Percentiles rank a stretch among this genome's conserved stretches.
Conservation (phyloP, 345 rosid species). For the Clarkia xantiana region DNA sequence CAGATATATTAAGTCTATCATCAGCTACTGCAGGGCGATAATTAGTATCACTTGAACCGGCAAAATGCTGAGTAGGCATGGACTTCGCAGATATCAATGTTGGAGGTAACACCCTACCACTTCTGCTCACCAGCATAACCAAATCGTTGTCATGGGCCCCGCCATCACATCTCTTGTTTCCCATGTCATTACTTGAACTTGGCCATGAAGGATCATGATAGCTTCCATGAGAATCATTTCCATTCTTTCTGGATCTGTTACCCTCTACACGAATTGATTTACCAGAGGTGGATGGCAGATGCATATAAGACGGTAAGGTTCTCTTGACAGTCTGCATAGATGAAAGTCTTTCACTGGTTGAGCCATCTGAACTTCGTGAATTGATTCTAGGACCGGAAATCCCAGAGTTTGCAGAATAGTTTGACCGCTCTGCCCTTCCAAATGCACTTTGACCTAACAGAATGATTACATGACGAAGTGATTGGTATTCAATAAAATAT, state of each 20-base stretch:
- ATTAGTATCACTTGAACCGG: conserved; percentile 32
- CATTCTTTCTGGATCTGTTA: too few relatives aligned
- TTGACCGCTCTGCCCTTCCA: background rate
- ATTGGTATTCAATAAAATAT: background rate
- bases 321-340: conserved; percentile 54
- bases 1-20: conserved; percentile 37
- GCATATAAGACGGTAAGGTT: conserved; percentile 23
- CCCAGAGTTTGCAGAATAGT: conserved; percentile 16
- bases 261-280: too few relatives aligned
- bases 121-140: conserved; percentile 41
- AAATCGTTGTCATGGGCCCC: conserved; percentile 23
- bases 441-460: conserved; percentile 18
- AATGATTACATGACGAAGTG: conserved; percentile 3
- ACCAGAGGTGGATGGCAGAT: too few relatives aligned
- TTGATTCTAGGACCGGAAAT: conserved; percentile 22
- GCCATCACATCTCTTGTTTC: conserved; percentile 22
- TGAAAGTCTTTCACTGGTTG: conserved; percentile 16
- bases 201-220: conserved; percentile 11
- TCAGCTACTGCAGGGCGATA: conserved; percentile 34
- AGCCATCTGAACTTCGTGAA: conserved; percentile 11
- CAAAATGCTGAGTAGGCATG: conserved; percentile 21
- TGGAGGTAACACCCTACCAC: conserved; percentile 49
- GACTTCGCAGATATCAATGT: conserved; percentile 37
- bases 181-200: conserved; percentile 23
- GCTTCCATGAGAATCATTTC: too few relatives aligned